These are phyloP conservation scores for Leccinum rimulosum DNA, from an alignment of 768 basidiomycete genomes.

Conservation along the genomic window DNA sequence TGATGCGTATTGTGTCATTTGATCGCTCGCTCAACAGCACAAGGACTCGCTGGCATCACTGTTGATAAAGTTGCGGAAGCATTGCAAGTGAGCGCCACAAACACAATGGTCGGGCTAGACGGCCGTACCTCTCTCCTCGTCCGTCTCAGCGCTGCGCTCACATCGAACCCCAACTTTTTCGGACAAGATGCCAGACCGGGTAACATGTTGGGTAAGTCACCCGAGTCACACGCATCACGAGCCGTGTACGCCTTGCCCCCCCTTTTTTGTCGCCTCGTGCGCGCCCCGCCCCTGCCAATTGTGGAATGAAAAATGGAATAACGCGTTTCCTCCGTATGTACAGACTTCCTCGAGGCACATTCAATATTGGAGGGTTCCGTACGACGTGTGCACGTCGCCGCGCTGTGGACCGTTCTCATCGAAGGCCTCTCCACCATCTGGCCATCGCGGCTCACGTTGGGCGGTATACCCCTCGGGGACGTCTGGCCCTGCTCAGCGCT, in stretches of 20 bases:
- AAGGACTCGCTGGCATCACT: slow-evolving; percentile 65
- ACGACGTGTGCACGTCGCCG: slow-evolving; percentile 62
- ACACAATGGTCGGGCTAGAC: slow-evolving; percentile 89
- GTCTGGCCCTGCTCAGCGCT: slow-evolving; percentile 85
- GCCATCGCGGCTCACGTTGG: slow-evolving; percentile 73
- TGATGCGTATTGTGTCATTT: slow-evolving; percentile 12
- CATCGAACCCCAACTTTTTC: slow-evolving; percentile 64
- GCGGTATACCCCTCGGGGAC: slow-evolving; percentile 77
- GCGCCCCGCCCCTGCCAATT: background rate
- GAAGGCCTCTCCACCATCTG: slow-evolving; percentile 84
- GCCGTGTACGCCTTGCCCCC: background rate
- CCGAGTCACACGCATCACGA: background rate
- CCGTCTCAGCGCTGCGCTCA: slow-evolving; percentile 71
- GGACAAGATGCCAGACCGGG: slow-evolving; percentile 75
- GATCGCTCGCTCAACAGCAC: slow-evolving; percentile 44
- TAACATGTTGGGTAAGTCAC: slow-evolving; percentile 64
- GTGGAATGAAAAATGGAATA: background rate
- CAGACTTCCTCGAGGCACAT: slow-evolving; percentile 68
- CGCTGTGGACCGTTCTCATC: slow-evolving; percentile 81
- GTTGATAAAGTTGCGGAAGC: slow-evolving; percentile 55
- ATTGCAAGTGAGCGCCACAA: slow-evolving; percentile 76
- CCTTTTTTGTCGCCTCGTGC: background rate
- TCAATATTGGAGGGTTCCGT: slow-evolving; percentile 42
- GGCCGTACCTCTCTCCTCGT: slow-evolving; percentile 78
- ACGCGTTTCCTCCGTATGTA: background rate